Evolutionary conservation across 371 early-diverging fungal genomes (phyloP).

Genomic region (Lichtheimia corymbifera): DNA sequence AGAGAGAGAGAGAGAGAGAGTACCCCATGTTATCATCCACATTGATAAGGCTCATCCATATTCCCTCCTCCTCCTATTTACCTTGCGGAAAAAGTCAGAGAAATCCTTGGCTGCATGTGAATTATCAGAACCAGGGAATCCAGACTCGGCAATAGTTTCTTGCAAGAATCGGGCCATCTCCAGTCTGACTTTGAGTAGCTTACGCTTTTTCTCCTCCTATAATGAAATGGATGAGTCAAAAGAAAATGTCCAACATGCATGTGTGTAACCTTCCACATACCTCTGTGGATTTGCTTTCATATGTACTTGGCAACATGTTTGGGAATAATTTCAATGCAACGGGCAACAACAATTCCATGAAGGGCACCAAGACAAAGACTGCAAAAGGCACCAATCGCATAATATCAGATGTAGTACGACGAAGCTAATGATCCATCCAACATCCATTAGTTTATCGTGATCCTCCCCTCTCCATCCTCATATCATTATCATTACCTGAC

Average conservation of each 20-base stretch:
- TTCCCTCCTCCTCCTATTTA: slow-evolving; percentile 19
- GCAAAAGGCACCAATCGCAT: slow-evolving; percentile 90
- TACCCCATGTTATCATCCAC: background rate
- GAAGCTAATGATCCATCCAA: slow-evolving; percentile 50
- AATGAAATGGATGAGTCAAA: background rate
- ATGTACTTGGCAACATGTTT: slow-evolving; percentile 95
- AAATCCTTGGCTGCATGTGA: slow-evolving; percentile 77
- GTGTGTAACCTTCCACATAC: slow-evolving; percentile 14
- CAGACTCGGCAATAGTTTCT: slow-evolving; percentile 89
- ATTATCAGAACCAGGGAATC: slow-evolving; percentile 58
- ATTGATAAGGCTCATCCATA: background rate
- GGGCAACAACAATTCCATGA: slow-evolving; percentile 91
- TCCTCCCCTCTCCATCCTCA: background rate
- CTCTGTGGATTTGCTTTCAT: slow-evolving; percentile 85
- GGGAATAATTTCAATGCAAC: slow-evolving; percentile 93
- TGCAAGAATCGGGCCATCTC: slow-evolving; percentile 94
- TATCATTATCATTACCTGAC: slow-evolving; percentile 59
- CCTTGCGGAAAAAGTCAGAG: slow-evolving; percentile 79
- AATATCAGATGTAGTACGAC: slow-evolving; percentile 88
- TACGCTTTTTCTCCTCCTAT: slow-evolving; percentile 88
- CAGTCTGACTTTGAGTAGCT: slow-evolving; percentile 83
- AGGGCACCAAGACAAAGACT: slow-evolving; percentile 91
- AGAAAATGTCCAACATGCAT: too few relatives aligned
- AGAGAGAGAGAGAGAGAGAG: background rate
- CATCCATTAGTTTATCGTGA: background rate